Evolutionary conservation across 2,329 filamentous ascomycete genomes (phyloP).

Genomic region (Leptographium procerum): DNA sequence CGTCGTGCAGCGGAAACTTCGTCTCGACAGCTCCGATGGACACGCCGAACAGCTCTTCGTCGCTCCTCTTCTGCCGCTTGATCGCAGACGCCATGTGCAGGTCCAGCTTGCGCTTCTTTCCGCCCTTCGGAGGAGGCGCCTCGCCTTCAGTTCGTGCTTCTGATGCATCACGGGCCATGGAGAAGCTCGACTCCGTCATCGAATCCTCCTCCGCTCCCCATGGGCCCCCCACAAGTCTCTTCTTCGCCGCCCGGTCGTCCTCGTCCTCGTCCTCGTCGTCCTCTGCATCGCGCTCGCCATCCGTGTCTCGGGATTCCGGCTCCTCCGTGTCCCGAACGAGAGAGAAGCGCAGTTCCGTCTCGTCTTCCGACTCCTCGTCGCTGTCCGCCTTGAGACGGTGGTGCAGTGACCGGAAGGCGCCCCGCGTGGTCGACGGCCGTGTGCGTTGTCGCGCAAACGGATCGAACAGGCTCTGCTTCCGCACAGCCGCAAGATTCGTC

Average conservation of each 20-base stretch:
- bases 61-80: constrained; percentile 69
- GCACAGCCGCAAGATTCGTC: constrained; percentile 36
- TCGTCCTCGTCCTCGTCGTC: constrained; percentile 37
- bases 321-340: constrained; percentile 71
- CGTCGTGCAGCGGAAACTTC: constrained; percentile 36
- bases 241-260: constrained; percentile 45
- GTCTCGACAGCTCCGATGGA: constrained; percentile 42
- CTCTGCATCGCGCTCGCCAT: constrained; percentile 1
- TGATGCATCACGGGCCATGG: constrained; percentile 14
- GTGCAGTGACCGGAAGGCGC: constrained; percentile 68
- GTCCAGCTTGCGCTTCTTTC: constrained; percentile 65
- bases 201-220: constrained; percentile 50
- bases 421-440: constrained; percentile 31
- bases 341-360: constrained; percentile 48
- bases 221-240: constrained; percentile 33
- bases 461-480: constrained; percentile 54
- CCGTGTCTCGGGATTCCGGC: constrained; percentile 47
- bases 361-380: constrained; percentile 83
- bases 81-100: constrained; percentile 56
- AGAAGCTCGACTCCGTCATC: constrained; percentile 62
- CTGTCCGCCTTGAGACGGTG: constrained; percentile 66
- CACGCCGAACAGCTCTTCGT: constrained; percentile 66
- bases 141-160: constrained; percentile 11
- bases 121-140: constrained; percentile 23
- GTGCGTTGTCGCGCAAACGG: constrained; percentile 51